A percentile compares a stretch with the other conserved stretches of the same genome.
Evolutionary conservation across 176 grass and related monocot species (phyloP).

Genomic region (Phoenix roebelenii): DNA sequence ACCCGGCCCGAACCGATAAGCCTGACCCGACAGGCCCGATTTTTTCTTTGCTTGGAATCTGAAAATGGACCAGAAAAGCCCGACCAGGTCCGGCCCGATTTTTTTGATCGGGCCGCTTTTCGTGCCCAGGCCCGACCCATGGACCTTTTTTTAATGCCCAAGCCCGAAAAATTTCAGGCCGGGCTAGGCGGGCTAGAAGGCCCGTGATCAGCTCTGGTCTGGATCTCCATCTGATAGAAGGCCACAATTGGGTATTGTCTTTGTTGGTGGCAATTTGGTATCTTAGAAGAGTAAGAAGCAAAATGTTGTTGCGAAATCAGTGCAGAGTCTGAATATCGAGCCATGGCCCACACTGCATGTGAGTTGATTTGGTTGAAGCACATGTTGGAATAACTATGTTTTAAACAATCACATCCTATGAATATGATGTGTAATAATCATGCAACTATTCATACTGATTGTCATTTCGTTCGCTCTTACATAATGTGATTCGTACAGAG

Average conservation of each 20-base stretch:
- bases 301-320: neutral
- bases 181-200: no score
- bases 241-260: neutral
- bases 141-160: no score
- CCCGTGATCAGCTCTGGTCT: no score
- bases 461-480: neutral
- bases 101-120: no score
- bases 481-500: neutral
- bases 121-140: no score
- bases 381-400: neutral
- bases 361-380: neutral
- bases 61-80: no score
- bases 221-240: neutral
- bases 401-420: neutral
- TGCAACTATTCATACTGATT: constrained; percentile 1
- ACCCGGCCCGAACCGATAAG: no score
- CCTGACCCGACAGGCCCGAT: no score
- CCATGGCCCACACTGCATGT: neutral
- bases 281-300: neutral
- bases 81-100: no score
- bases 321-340: neutral
- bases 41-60: no score
- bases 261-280: neutral
- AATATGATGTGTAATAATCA: neutral
- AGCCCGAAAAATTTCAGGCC: no score